Evolutionary conservation across 345 rosid genomes (phyloP), one percentile per base, ranked within the genome.

Genomic region (Pistacia atlantica): DNA sequence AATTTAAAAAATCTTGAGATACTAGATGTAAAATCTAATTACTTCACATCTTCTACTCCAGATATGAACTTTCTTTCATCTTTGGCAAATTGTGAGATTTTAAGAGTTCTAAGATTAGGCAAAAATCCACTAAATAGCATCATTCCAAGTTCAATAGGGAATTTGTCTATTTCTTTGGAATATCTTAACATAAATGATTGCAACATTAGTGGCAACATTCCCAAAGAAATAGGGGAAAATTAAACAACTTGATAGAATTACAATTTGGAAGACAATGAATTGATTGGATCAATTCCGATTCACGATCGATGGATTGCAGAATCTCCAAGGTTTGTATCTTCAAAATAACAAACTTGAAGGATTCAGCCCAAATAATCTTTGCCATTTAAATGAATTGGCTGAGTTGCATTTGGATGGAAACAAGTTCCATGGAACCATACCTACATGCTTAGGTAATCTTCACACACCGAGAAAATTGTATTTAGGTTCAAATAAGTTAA

Each of bases 201-300:
- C 74, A 59, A 67, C 3, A 38, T 79, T 10, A 18, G 5, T 8
- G 83, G 83, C 9, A 38, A 0, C 3, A 80, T 76, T 16, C 83
- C 76, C 6, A 0, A 11, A 55, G 80, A 31, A 46, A 52, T 77
- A 0, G 52, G 70, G 52, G 70, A 5, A 54, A 17, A 25, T 46
- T 77, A 55, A 67, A 31, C 55, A 56, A 35, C 61, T 17, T 73
- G 42, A 56, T 12, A 22, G 3, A 0, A 9, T 45, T 78, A 2
- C 1, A 10, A 4, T 56, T 56, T 75, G 42, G 38, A 2, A 77
- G 77, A 25, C 33, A 31, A 31, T 31, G 33, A 31, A 31, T 1
- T 31, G 33, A 31, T 3, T 31, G 33, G 33, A 2, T 11, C 58
- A 14, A 54, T 54, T 2, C 58, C 62, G 0, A 4, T 20, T 58